phyloP scores from a whole-genome alignment of 768 basidiomycete species.

The Trametes maxima region DNA sequence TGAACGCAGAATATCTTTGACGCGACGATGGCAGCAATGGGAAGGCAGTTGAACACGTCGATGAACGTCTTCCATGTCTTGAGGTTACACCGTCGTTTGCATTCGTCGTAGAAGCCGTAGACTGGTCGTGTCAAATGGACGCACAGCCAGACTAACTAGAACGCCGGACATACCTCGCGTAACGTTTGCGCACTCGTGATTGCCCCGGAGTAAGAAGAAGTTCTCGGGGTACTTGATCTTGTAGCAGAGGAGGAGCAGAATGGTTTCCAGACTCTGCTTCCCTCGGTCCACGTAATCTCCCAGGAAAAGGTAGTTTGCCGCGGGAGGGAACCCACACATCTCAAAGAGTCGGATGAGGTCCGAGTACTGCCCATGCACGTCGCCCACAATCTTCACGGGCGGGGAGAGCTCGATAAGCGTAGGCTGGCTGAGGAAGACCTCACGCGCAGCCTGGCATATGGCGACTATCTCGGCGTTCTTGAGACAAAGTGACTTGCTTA shows the following conservation, averaged over 20 bases:
- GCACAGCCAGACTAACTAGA: background rate
- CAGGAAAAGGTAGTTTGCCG: constrained; percentile 96
- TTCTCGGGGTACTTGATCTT: constrained; percentile 99
- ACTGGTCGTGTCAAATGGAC: constrained; percentile 50
- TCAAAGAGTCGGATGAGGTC: constrained; percentile 98
- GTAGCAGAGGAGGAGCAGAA: constrained; percentile 94
- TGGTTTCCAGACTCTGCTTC: constrained; percentile 98
- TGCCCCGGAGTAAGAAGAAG: constrained; percentile 96
- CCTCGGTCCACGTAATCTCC: constrained; percentile 99
- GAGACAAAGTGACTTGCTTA: constrained; percentile 91
- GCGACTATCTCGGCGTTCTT: constrained; percentile 96
- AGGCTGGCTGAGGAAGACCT: constrained; percentile 94
- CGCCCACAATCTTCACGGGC: constrained; percentile 98
- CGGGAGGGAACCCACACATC: constrained; percentile 99
- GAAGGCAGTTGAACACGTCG: constrained; percentile 99
- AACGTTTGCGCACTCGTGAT: constrained; percentile 99
- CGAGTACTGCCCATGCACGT: constrained; percentile 98
- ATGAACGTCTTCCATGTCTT: constrained; percentile 99
- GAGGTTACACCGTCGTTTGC: constrained; percentile 98
- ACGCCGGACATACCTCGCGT: constrained; percentile 78
- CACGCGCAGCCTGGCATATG: constrained; percentile 93
- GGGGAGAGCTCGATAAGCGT: constrained; percentile 96
- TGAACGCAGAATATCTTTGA: constrained; percentile 99
- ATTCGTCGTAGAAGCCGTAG: constrained; percentile 99
- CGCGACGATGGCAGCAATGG: constrained; percentile 97